phyloP scores from a whole-genome alignment of 768 basidiomycete species.

The Mycena galericulata region DNA sequence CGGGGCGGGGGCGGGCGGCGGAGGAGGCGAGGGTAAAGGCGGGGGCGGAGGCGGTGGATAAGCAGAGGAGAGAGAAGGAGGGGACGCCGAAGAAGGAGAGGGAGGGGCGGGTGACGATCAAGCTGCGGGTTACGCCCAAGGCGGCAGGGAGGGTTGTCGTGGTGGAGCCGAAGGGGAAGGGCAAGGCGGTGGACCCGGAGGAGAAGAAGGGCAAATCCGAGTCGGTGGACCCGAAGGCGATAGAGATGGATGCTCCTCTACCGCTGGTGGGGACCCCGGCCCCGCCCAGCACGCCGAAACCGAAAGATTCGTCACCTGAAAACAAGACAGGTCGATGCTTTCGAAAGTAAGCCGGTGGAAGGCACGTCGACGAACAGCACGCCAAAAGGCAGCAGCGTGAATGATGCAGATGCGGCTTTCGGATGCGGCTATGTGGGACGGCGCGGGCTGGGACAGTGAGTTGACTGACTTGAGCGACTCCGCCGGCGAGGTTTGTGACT shows the following conservation, averaged over 20 bases:
- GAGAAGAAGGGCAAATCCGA: background rate
- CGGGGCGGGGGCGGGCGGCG: background rate
- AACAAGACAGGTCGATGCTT: background rate
- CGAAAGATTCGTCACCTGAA: background rate
- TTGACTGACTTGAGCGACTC: constrained; percentile 26
- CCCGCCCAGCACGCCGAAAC: background rate
- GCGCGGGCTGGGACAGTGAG: constrained; percentile 34
- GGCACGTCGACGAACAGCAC: background rate
- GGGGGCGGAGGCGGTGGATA: background rate
- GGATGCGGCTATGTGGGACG: constrained; percentile 9
- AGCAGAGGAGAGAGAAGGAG: background rate
- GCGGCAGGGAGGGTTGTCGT: background rate
- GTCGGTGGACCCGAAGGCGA: background rate
- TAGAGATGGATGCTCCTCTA: too few species aligned
- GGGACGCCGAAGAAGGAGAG: background rate
- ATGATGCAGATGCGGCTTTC: background rate
- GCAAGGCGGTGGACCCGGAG: background rate
- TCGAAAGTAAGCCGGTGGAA: background rate
- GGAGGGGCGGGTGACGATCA: constrained; percentile 20
- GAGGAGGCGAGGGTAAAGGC: background rate
- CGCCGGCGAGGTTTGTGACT: constrained; percentile 16
- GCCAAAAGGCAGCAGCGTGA: background rate
- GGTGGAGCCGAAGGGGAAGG: background rate
- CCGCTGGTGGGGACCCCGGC: too few species aligned
- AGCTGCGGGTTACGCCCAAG: constrained; percentile 26